Percentiles rank a stretch among this genome's conserved stretches.
Conservation (phyloP, 176 grass and related monocot species). For the Leersia perrieri region DNA sequence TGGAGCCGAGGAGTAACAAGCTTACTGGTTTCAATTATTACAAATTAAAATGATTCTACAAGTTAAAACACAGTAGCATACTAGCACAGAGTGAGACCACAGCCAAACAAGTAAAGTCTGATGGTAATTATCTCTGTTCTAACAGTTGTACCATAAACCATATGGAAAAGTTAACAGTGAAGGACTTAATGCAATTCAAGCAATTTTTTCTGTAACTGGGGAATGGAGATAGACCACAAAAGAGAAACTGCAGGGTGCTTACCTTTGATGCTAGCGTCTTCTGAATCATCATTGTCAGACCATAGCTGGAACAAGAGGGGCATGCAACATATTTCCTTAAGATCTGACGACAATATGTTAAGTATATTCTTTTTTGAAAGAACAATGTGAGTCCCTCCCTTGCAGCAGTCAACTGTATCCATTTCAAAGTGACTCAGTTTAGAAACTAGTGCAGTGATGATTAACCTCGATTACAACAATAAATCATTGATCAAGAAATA, state of each 20-base stretch:
- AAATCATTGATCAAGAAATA: background rate
- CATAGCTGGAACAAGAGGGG: constrained; percentile 74
- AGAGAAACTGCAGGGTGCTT: constrained; percentile 17
- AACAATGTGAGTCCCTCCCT: constrained; percentile 66
- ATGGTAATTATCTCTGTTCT: background rate
- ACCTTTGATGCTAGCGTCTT: constrained; percentile 62
- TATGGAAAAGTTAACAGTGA: background rate
- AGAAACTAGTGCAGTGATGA: constrained; percentile 26
- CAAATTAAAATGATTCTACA: constrained; percentile 16
- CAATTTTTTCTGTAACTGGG: background rate
- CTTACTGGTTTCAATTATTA: background rate
- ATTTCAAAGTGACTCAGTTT: constrained; percentile 39
- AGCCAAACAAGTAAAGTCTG: background rate
- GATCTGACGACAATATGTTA: constrained; percentile 67
- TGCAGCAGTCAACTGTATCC: constrained; percentile 68
- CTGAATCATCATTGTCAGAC: constrained; percentile 52
- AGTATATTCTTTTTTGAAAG: constrained; percentile 63
- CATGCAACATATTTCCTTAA: constrained; percentile 67
- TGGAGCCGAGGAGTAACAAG: background rate
- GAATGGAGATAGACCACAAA: background rate
- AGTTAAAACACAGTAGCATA: background rate
- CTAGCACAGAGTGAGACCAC: background rate
- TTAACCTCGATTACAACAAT: constrained; percentile 20
- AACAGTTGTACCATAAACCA: background rate
- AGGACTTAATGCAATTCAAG: background rate